Base-by-base conservation (phyloP, 1,284 basidiomycete species). In the Phylloboletellus chloephorus region DNA sequence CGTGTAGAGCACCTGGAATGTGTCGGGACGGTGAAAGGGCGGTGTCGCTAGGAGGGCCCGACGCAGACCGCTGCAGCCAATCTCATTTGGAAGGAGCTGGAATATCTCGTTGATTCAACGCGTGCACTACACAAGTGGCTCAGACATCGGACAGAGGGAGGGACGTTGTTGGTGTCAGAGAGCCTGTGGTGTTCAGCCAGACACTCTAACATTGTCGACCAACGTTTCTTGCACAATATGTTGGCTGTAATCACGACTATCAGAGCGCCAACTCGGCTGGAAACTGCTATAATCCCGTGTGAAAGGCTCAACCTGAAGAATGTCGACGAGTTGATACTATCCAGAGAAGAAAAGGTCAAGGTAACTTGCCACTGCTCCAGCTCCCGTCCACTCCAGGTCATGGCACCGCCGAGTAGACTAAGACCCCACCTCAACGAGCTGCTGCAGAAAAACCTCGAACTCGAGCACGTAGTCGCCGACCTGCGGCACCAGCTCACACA, bases 401-500 rank as follows among this genome's bases (percentile, higher is more conserved):
- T 57, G 55, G 52, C 56, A 32, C 55, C 55, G 1, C 58, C 58
- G 2, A 57, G 44, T 2, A 47, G 43, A 37, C 35, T 57, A 20
- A 43, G 58, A 44, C 56, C 55, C 23, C 55, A 61, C 26, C 55
- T 57, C 37, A 46, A 57, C 37, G 52, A 57, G 22, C 54, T 57
- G 17, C 38, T 57, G 16, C 55, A 57, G 22, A 57, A 57, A 47
- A 57, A 57, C 35, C 56, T 53, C 42, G 55, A 57, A 26, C 54
- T 57, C 29, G 55, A 57, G 41, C 55, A 57, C 15, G 37, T 56
- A 4, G 58, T 57, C 15, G 55, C 55, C 12, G 55, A 61, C 38
- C 25, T 57, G 16, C 54, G 58, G 4, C 56, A 57, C 28, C 58
- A 57, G 37, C 56, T 61, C 39, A 57, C 55, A 31, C 54, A 57